Percentiles rank a stretch among this genome's conserved stretches.
Conservation (phyloP, 2,329 filamentous ascomycete species). For the Didymella arachidicola region DNA sequence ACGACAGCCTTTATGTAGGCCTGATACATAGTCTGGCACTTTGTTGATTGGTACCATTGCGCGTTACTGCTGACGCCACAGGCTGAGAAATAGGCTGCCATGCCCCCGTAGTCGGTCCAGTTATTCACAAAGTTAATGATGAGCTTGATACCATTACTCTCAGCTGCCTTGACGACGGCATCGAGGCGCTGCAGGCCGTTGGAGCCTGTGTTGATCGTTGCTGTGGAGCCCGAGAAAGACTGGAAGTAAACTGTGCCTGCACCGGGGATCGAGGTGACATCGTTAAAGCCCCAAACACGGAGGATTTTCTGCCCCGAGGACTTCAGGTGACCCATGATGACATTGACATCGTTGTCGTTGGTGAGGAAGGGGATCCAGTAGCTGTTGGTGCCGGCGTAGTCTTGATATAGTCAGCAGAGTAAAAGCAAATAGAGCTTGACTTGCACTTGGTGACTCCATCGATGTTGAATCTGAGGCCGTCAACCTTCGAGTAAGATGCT, state of each 20-base stretch:
- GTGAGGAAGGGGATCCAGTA: slow-evolving; percentile 65
- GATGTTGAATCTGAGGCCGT: slow-evolving; percentile 47
- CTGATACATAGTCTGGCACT: slow-evolving; percentile 60
- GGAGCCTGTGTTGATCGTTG: slow-evolving; percentile 56
- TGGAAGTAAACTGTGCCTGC: slow-evolving; percentile 63
- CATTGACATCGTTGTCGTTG: slow-evolving; percentile 64
- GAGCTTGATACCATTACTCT: slow-evolving; percentile 61
- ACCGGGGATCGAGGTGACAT: slow-evolving; percentile 57
- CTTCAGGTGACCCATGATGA: slow-evolving; percentile 56
- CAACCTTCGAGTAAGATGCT: slow-evolving; percentile 38
- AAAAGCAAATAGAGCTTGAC: not conserved
- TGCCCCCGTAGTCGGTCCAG: slow-evolving; percentile 67
- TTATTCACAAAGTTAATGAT: slow-evolving; percentile 65
- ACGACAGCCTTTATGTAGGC: slow-evolving; percentile 61
- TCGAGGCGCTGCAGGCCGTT: slow-evolving; percentile 59
- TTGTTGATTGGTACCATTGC: slow-evolving; percentile 56
- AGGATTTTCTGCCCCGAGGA: slow-evolving; percentile 64
- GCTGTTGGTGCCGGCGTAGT: slow-evolving; percentile 60
- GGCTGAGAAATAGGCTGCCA: slow-evolving; percentile 65
- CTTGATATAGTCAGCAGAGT: slow-evolving; percentile 17
- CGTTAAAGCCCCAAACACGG: slow-evolving; percentile 70
- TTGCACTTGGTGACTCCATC: slow-evolving; percentile 46
- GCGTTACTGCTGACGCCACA: slow-evolving; percentile 62
- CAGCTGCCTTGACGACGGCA: slow-evolving; percentile 60
- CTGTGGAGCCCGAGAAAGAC: slow-evolving; percentile 57